These are phyloP conservation scores for Tylopilus sp. DNA, from an alignment of 768 basidiomycete genomes.

Conservation along the genomic window DNA sequence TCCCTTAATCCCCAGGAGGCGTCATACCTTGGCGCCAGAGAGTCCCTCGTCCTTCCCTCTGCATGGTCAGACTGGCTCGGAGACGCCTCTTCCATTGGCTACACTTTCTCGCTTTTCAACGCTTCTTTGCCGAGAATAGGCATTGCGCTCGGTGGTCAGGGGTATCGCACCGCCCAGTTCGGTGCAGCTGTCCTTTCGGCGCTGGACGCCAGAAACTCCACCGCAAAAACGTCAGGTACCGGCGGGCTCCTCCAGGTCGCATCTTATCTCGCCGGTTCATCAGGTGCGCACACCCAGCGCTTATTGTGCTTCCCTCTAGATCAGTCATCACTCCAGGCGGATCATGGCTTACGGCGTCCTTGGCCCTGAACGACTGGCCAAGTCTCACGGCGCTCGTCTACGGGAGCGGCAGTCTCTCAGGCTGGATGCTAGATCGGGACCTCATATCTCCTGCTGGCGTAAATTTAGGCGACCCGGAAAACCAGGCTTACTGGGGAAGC, in stretches of 20 bases:
- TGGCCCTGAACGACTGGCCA: conserved; percentile 65
- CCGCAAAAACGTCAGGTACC: conserved; percentile 54
- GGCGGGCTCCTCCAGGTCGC: conserved; percentile 70
- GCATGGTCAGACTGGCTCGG: conserved; percentile 63
- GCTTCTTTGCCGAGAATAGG: conserved; percentile 50
- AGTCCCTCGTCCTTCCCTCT: conserved; percentile 36
- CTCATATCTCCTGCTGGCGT: conserved; percentile 53
- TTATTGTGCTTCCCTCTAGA: neutral
- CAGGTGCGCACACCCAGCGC: conserved; percentile 38
- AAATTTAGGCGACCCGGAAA: conserved; percentile 41
- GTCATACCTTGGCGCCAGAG: conserved; percentile 44
- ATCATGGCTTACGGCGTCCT: conserved; percentile 64
- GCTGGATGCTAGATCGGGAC: conserved; percentile 57
- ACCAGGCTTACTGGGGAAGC: conserved; percentile 53
- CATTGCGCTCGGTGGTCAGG: conserved; percentile 69
- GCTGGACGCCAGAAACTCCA: conserved; percentile 58
- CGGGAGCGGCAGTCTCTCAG: conserved; percentile 47
- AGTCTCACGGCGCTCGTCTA: conserved; percentile 53
- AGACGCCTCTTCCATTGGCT: conserved; percentile 50
- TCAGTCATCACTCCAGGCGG: conserved; percentile 41
- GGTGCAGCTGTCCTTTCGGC: conserved; percentile 57
- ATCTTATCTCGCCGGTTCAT: conserved; percentile 65
- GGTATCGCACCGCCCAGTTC: conserved; percentile 63
- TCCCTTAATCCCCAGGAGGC: conserved; percentile 46
- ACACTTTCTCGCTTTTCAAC: conserved; percentile 43